phyloP scores from a whole-genome alignment of 305 asterid species.

The Fraxinus paxiana region DNA sequence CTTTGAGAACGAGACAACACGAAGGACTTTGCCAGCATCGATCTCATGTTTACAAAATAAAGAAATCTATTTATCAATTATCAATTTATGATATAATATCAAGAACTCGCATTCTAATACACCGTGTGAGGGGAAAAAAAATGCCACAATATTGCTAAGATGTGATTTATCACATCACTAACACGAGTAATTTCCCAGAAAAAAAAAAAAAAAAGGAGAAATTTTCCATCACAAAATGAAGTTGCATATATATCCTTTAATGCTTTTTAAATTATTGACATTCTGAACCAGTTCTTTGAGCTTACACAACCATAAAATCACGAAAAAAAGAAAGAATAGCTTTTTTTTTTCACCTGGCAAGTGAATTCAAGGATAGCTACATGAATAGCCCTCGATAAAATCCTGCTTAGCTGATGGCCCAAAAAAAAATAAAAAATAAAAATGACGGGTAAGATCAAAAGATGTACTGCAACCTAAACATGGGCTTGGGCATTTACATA shows the following conservation, averaged over 20 bases:
- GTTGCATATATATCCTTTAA: not conserved
- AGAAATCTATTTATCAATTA: not conserved
- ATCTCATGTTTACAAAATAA: not conserved
- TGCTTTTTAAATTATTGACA: not conserved
- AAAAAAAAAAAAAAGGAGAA: not conserved
- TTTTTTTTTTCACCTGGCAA: not conserved
- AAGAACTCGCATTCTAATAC: not conserved
- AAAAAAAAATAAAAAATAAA: not conserved
- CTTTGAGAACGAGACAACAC: not conserved
- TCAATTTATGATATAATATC: not conserved
- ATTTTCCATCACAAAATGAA: not conserved
- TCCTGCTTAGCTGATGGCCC: constrained; percentile 22
- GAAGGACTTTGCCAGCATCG: not conserved
- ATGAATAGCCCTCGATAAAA: constrained; percentile 15
- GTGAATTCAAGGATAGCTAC: not conserved
- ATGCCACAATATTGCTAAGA: not conserved
- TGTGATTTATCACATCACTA: not conserved
- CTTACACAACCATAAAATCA: not conserved
- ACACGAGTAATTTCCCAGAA: not conserved
- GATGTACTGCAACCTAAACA: constrained; percentile 21
- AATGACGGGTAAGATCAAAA: constrained; percentile 7
- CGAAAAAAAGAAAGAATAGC: not conserved
- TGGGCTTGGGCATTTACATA: constrained; percentile 26
- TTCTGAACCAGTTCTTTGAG: not conserved
- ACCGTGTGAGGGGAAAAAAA: not conserved